Percentiles rank a stretch among this genome's conserved stretches.
phyloP scores from a whole-genome alignment of 1,139 yeast species.

The Lodderomyces jiufengensis region DNA sequence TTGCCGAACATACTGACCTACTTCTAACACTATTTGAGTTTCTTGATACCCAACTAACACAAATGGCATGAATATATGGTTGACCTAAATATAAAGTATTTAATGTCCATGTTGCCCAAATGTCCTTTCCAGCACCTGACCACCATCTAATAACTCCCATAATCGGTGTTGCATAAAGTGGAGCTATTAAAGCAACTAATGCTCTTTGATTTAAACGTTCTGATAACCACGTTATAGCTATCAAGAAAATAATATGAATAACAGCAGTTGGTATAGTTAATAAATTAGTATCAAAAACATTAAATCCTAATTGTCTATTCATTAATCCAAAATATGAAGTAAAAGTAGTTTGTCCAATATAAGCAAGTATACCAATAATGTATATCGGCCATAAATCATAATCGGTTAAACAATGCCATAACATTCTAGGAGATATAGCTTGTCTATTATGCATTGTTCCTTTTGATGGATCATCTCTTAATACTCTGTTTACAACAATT shows the following conservation, averaged over 20 bases:
- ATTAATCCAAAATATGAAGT: constrained; percentile 17
- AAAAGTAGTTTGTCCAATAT: constrained; percentile 42
- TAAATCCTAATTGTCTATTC: constrained; percentile 51
- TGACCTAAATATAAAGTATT: constrained; percentile 46
- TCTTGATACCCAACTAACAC: constrained; percentile 58
- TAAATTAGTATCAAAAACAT: constrained; percentile 52
- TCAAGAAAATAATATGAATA: constrained; percentile 23
- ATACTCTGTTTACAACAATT: constrained; percentile 57
- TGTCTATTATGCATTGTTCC: constrained; percentile 69
- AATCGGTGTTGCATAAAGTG: constrained; percentile 36
- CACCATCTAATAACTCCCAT: constrained; percentile 47
- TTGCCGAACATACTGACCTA: constrained; percentile 53
- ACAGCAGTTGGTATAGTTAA: constrained; percentile 45
- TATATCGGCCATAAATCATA: constrained; percentile 62
- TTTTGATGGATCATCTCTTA: constrained; percentile 67
- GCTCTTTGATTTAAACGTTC: constrained; percentile 39
- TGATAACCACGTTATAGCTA: constrained; percentile 36
- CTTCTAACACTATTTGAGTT: constrained; percentile 59
- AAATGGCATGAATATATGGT: constrained; percentile 51
- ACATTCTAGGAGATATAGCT: constrained; percentile 39
- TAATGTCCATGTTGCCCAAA: constrained; percentile 54
- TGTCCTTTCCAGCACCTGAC: constrained; percentile 42
- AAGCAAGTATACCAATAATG: constrained; percentile 45
- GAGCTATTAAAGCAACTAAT: constrained; percentile 28
- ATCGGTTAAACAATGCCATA: constrained; percentile 44